Percentiles rank a stretch among this genome's conserved stretches.
phyloP scores from a whole-genome alignment of 768 basidiomycete genomes.

The Podaxis sp. region DNA sequence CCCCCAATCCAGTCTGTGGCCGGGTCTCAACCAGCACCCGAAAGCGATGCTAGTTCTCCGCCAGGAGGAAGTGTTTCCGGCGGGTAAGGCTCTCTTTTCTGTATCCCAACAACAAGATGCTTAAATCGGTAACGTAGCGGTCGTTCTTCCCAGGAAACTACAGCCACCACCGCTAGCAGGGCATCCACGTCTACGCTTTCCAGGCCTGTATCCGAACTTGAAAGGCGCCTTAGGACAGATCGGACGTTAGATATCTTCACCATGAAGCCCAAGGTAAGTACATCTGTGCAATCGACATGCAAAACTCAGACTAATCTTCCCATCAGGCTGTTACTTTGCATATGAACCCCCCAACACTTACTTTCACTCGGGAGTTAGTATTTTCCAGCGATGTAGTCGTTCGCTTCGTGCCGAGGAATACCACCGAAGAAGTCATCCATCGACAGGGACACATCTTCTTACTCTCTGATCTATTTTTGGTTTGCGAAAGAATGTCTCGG shows the following conservation, averaged over 20 bases:
- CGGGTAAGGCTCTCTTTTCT: slow-evolving; percentile 43
- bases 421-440: slow-evolving; percentile 75
- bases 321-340: slow-evolving; percentile 84
- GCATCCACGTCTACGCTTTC: slow-evolving; percentile 50
- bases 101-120: neutral
- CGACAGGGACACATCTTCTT: slow-evolving; percentile 80
- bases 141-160: slow-evolving; percentile 60
- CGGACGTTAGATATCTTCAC: slow-evolving; percentile 91
- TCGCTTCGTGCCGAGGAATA: slow-evolving; percentile 73
- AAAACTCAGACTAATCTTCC: slow-evolving; percentile 6
- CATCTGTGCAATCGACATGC: neutral
- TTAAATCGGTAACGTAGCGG: slow-evolving; percentile 29
- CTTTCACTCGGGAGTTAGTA: slow-evolving; percentile 77
- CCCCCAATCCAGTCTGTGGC: slow-evolving; percentile 20
- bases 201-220: slow-evolving; percentile 74
- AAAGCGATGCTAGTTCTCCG: slow-evolving; percentile 52
- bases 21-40: slow-evolving; percentile 30
- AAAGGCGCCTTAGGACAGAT: slow-evolving; percentile 73
- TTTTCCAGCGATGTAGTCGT: slow-evolving; percentile 71
- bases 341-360: slow-evolving; percentile 77
- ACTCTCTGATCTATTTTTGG: slow-evolving; percentile 88
- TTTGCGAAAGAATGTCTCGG: slow-evolving; percentile 81
- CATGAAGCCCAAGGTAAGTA: slow-evolving; percentile 83
- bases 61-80: slow-evolving; percentile 48
- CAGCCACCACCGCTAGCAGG: slow-evolving; percentile 51